These are phyloP conservation scores for Arthrobotrys pseudoclavata DNA, from an alignment of 2,329 filamentous ascomycete genomes.

Conservation along the genomic window DNA sequence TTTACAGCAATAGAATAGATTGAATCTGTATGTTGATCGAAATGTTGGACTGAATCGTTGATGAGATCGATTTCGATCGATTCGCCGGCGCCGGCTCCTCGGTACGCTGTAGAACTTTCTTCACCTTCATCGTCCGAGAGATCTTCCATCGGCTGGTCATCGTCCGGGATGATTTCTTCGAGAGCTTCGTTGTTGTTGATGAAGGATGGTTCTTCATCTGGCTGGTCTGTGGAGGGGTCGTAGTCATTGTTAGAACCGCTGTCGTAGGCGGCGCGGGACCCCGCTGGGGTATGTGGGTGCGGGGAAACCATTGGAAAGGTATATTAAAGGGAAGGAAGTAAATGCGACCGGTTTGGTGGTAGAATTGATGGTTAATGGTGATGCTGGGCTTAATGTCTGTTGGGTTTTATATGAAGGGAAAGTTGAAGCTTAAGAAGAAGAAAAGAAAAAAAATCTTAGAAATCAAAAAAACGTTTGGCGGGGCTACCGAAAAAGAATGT, in stretches of 20 bases:
- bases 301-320: slow-evolving; percentile 51
- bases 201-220: slow-evolving; percentile 78
- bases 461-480: slow-evolving; percentile 57
- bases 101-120: slow-evolving; percentile 65
- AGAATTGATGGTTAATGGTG: slow-evolving; percentile 12
- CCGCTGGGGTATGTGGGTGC: slow-evolving; percentile 47
- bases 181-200: slow-evolving; percentile 82
- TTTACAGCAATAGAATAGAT: slow-evolving; percentile 97
- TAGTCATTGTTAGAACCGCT: slow-evolving; percentile 46
- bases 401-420: slow-evolving; percentile 42
- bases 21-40: slow-evolving; percentile 89
- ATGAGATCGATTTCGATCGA: slow-evolving; percentile 80
- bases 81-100: slow-evolving; percentile 66
- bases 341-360: not conserved
- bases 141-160: slow-evolving; percentile 85
- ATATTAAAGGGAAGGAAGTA: not conserved
- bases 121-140: slow-evolving; percentile 75
- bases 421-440: slow-evolving; percentile 11
- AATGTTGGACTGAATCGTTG: slow-evolving; percentile 94
- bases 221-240: slow-evolving; percentile 61
- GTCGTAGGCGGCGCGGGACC: slow-evolving; percentile 39
- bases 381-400: slow-evolving; percentile 5
- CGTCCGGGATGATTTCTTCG: slow-evolving; percentile 78
- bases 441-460: slow-evolving; percentile 52
- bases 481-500: slow-evolving; percentile 51